Base-by-base conservation (phyloP, 371 early-diverging fungal genomes). In the Cokeromyces recurvatus region DNA sequence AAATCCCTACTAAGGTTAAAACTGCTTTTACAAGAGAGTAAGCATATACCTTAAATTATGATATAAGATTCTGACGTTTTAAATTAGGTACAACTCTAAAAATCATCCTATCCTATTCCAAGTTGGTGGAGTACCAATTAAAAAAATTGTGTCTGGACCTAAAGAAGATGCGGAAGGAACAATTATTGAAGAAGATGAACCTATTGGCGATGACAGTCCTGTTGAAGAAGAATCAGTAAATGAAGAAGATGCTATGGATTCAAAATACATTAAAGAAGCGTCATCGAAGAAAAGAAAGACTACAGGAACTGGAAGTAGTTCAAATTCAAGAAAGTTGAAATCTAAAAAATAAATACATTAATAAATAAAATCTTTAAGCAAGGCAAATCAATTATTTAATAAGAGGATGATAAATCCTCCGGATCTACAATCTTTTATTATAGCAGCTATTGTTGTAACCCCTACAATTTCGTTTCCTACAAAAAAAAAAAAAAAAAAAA, bases 21-120 rank as follows among this genome's bases (percentile, higher is more conserved):
- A 52, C 84, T 0, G 65, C 86, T 1, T 91, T 99, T 57, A 98
- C 95, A 0, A 65, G 79, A 62, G 57, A 43, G 82, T 90, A 80
- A 59, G 79, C 46, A 51, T 32, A 20, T 55, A 20, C 11, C 14
- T 29, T 20, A 25, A 47, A 15, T 42, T n/a, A 20, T 6, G 20
- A 29, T 24, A 29, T 19, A 17, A 31, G 19, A 44, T 12, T 5
- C 21, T 16, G 37, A 7, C 15, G 17, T 16, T 15, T 10, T 9
- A 27, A 6, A 1, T 48, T 62, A 88, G 85, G 40, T 93, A 93
- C 74, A 94, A 93, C 58, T 68, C 78, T 32, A 38, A 45, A 15
- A 41, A 49, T 17, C 97, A 96, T 53, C 93, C 89, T 2, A 71
- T 83, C 14, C 78, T 90, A 7, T 81, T 83, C 59, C 65, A 73